phyloP scores from a whole-genome alignment of 2,329 filamentous ascomycete genomes.

The Apiospora koreana region DNA sequence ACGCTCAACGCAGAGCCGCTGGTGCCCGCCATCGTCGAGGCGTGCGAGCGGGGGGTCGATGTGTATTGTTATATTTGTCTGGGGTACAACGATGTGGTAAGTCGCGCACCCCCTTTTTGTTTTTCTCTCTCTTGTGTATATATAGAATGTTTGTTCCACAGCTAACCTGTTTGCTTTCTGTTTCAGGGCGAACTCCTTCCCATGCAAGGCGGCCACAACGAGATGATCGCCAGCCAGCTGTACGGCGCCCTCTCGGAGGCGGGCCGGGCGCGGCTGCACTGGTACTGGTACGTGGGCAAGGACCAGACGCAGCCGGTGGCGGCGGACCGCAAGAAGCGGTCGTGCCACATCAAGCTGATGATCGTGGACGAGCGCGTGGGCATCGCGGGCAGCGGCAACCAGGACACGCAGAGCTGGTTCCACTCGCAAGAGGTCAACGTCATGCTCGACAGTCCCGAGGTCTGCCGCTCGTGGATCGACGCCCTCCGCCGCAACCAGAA shows the following conservation, averaged over 20 bases:
- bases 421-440: constrained; percentile 79
- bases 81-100: constrained; percentile 72
- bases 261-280: constrained; percentile 53
- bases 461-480: constrained; percentile 66
- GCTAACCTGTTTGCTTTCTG: not conserved
- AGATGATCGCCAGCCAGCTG: constrained; percentile 65
- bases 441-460: constrained; percentile 64
- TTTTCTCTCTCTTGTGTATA: not conserved
- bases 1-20: constrained; percentile 74
- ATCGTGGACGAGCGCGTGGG: constrained; percentile 70
- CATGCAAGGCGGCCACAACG: constrained; percentile 74
- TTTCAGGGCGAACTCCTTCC: constrained; percentile 70
- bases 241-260: constrained; percentile 52
- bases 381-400: constrained; percentile 75
- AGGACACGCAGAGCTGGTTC: constrained; percentile 80
- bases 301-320: constrained; percentile 70
- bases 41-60: constrained; percentile 66
- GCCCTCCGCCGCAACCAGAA: constrained; percentile 67
- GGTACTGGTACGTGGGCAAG: constrained; percentile 73
- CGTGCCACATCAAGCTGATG: constrained; percentile 77
- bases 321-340: constrained; percentile 64
- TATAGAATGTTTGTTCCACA: not conserved
- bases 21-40: constrained; percentile 62
- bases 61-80: constrained; percentile 74
- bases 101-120: constrained; percentile 19